Conservation (phyloP, 1,139 yeast species). For the Yamadazyma mexicana region DNA sequence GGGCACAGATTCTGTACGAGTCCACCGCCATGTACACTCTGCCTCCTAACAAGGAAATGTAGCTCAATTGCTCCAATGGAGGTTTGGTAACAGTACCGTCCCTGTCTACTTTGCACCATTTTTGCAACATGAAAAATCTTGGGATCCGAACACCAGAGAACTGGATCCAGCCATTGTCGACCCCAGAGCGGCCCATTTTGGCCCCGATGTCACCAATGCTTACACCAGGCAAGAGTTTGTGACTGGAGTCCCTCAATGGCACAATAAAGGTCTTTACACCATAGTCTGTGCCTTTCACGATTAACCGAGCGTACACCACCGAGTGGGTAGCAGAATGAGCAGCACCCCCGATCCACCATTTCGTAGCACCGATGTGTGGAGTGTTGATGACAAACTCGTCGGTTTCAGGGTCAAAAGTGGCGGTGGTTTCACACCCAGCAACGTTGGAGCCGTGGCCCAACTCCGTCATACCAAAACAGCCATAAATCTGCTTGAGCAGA, state of each 20-base stretch:
- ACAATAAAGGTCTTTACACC: constrained; percentile 52
- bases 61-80: constrained; percentile 48
- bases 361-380: constrained; percentile 51
- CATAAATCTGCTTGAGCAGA: constrained; percentile 38
- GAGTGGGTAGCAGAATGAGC: constrained; percentile 52
- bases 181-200: constrained; percentile 52
- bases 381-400: constrained; percentile 48
- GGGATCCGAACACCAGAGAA: constrained; percentile 47
- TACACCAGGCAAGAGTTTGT: constrained; percentile 45
- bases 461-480: constrained; percentile 53
- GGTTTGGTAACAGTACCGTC: constrained; percentile 44
- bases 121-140: constrained; percentile 48
- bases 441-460: constrained; percentile 52
- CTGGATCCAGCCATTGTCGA: constrained; percentile 53
- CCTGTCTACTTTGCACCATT: constrained; percentile 43
- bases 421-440: constrained; percentile 48
- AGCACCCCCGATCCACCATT: constrained; percentile 56
- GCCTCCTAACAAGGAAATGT: constrained; percentile 48
- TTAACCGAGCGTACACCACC: constrained; percentile 43
- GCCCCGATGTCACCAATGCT: constrained; percentile 49
- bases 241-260: constrained; percentile 47
- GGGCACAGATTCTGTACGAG: constrained; percentile 43
- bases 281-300: constrained; percentile 45
- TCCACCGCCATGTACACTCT: constrained; percentile 48
- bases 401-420: constrained; percentile 39